These are phyloP conservation scores for Fomitopsis betulina DNA, from an alignment of 1,284 basidiomycete genomes.

Conservation along the genomic window DNA sequence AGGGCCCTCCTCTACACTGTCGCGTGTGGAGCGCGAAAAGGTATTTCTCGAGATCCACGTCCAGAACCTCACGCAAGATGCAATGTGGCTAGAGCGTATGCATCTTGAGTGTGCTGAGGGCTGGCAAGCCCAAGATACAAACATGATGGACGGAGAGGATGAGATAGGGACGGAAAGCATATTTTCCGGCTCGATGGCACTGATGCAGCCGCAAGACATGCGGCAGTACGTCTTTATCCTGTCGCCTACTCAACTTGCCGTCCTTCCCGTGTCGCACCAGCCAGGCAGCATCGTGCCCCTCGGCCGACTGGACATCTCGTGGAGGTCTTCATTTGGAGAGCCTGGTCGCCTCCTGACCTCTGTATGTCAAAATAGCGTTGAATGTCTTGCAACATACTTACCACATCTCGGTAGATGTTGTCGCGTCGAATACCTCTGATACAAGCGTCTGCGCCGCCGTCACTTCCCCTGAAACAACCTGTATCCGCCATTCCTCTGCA, in stretches of 20 bases:
- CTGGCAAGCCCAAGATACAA: slow-evolving; percentile 58
- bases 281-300: slow-evolving; percentile 73
- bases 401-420: slow-evolving; percentile 43
- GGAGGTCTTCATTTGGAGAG: slow-evolving; percentile 78
- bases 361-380: slow-evolving; percentile 24
- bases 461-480: slow-evolving; percentile 37
- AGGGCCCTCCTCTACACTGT: slow-evolving; percentile 66
- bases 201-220: slow-evolving; percentile 78
- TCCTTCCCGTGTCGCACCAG: slow-evolving; percentile 46
- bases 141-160: slow-evolving; percentile 27
- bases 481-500: slow-evolving; percentile 68
- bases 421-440: slow-evolving; percentile 65
- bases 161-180: slow-evolving; percentile 32
- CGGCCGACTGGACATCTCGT: slow-evolving; percentile 78
- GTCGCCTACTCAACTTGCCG: slow-evolving; percentile 42
- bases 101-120: slow-evolving; percentile 69
- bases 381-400: neutral
- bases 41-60: slow-evolving; percentile 86
- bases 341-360: slow-evolving; percentile 81
- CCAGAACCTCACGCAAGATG: slow-evolving; percentile 76
- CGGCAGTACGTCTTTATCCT: slow-evolving; percentile 85
- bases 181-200: slow-evolving; percentile 57
- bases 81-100: slow-evolving; percentile 75
- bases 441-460: slow-evolving; percentile 22
- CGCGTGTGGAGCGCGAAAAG: slow-evolving; percentile 61